A percentile compares a stretch with the other conserved stretches of the same genome.
These are phyloP conservation scores for Paraphoma chrysanthemicola DNA, from an alignment of 2,329 filamentous ascomycete species.

Conservation along the genomic window DNA sequence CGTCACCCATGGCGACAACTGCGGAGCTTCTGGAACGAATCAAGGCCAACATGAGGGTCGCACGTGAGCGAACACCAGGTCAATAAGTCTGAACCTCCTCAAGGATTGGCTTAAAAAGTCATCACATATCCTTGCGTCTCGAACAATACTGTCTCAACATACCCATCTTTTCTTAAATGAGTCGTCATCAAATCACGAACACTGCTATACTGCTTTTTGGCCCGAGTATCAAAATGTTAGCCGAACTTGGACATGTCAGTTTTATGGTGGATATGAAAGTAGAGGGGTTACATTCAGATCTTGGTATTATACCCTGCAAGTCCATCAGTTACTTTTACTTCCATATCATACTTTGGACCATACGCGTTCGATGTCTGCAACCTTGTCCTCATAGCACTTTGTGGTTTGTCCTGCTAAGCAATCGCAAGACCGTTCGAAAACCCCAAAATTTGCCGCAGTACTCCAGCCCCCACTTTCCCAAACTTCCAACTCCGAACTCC, in stretches of 20 bases:
- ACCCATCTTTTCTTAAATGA: too few species aligned
- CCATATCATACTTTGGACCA: too few species aligned
- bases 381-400: neutral
- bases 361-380: neutral
- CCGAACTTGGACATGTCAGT: too few species aligned
- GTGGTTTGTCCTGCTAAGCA: neutral
- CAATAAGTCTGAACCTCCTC: neutral
- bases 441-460: neutral
- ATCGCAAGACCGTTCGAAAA: neutral
- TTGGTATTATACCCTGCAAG: too few species aligned
- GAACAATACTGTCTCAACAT: too few species aligned
- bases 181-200: too few species aligned
- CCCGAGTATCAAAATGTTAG: too few species aligned
- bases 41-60: constrained; percentile 68
- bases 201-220: too few species aligned
- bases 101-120: neutral
- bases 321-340: too few species aligned
- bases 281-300: too few species aligned
- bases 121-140: neutral
- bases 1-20: constrained; percentile 64
- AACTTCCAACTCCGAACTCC: neutral
- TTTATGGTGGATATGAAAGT: too few species aligned
- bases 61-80: constrained; percentile 17
- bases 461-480: constrained; percentile 5
- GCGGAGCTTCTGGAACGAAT: constrained; percentile 73